These are phyloP conservation scores for Withania somnifera DNA, from an alignment of 305 asterid genomes.

Conservation along the genomic window DNA sequence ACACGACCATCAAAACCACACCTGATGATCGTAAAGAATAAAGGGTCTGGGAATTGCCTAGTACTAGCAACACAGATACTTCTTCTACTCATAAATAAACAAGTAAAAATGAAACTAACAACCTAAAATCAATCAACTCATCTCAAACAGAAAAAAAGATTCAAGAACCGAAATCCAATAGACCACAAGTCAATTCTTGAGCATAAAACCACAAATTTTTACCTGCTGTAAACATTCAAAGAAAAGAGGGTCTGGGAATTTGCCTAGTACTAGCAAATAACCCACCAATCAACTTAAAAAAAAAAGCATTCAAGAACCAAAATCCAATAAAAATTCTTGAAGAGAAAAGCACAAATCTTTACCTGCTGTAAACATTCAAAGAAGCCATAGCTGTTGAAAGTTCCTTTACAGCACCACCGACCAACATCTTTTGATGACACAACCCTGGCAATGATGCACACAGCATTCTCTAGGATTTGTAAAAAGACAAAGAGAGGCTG, in stretches of 20 bases:
- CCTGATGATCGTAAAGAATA: conserved; percentile 76
- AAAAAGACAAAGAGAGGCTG: conserved; percentile 9
- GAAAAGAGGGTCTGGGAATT: neutral
- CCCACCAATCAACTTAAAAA: neutral
- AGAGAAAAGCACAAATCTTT: conserved; percentile 6
- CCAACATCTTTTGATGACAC: conserved; percentile 25
- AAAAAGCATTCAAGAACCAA: neutral
- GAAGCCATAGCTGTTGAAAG: conserved; percentile 27
- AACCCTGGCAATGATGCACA: conserved; percentile 35
- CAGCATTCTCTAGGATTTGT: conserved; percentile 29
- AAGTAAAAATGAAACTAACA: neutral
- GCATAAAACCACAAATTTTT: conserved; percentile 3
- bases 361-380: conserved; percentile 24
- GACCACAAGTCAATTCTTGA: neutral
- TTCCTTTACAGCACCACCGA: conserved; percentile 18
- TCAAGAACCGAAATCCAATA: neutral
- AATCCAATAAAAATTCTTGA: neutral
- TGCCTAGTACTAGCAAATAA: neutral
- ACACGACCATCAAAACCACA: conserved; percentile 48
- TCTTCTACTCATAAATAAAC: conserved; percentile 24
- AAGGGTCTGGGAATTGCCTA: conserved; percentile 54
- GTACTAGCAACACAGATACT: conserved; percentile 29
- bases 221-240: conserved; percentile 23
- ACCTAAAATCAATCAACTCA: neutral
- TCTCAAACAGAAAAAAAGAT: neutral